Evolutionary conservation across 108 stramenopile species (phyloP).

Genomic region (Thalassiosira profunda): DNA sequence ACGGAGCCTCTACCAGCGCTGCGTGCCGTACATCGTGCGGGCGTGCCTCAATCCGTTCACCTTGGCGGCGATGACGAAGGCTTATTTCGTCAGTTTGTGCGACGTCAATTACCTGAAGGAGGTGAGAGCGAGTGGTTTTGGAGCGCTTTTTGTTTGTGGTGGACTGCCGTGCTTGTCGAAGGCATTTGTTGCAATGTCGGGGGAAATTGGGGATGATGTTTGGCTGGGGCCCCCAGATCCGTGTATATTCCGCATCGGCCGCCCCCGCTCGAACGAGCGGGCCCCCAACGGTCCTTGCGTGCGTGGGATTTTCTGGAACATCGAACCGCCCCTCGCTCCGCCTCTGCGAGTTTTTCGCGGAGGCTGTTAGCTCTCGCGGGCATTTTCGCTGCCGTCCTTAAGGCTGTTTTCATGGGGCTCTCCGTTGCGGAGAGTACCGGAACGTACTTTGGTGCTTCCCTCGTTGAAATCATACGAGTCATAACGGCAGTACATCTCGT

Average conservation of each 20-base stretch:
- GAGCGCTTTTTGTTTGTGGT: not conserved
- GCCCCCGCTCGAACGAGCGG: not conserved
- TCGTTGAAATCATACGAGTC: conserved; percentile 73
- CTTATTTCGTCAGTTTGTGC: conserved; percentile 72
- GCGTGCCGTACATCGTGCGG: conserved; percentile 78
- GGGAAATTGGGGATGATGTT: not conserved
- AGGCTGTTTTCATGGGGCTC: conserved; percentile 61
- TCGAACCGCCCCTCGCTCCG: not conserved
- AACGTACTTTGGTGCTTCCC: conserved; percentile 66
- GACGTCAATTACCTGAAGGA: conserved; percentile 75
- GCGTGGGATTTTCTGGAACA: conserved; percentile 47
- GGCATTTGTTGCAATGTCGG: not conserved
- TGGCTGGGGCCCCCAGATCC: conserved; percentile 14
- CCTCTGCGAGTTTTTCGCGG: conserved; percentile 37
- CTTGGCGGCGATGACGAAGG: conserved; percentile 70
- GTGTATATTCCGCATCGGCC: conserved; percentile 45
- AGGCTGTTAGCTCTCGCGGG: conserved; percentile 5
- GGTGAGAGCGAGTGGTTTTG: conserved; percentile 42
- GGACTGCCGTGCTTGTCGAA: not conserved
- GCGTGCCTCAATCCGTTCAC: conserved; percentile 87
- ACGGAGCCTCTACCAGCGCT: conserved; percentile 44
- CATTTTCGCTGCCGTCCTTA: conserved; percentile 52
- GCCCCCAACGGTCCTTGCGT: conserved; percentile 21
- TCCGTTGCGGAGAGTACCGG: conserved; percentile 15
- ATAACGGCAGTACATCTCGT: conserved; percentile 61